A percentile compares a stretch with the other conserved stretches of the same genome.
Evolutionary conservation across 73 alveolate genomes (phyloP).

Genomic region (Breviolum minutum): DNA sequence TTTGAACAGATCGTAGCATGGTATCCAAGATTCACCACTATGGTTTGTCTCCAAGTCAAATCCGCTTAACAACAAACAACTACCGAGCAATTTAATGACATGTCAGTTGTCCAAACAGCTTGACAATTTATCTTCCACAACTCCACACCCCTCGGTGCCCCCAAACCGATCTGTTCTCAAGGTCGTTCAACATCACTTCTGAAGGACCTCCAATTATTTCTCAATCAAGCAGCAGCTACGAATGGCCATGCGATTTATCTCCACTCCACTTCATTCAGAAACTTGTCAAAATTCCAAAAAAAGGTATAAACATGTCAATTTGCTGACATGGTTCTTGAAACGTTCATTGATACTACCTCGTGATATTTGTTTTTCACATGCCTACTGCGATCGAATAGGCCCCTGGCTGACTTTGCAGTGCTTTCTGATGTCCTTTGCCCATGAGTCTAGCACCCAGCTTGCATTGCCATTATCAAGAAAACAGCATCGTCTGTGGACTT

Average conservation of each 20-base stretch:
- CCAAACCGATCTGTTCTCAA: slow-evolving; percentile 57
- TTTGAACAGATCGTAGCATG: no score
- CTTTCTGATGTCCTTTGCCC: slow-evolving; percentile 50
- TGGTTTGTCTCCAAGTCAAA: not conserved
- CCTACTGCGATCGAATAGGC: not conserved
- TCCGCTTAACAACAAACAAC: not conserved
- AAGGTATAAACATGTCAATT: no score
- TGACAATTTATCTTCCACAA: not conserved
- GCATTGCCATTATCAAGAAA: no score
- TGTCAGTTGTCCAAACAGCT: not conserved
- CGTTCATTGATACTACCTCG: no score
- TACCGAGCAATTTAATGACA: no score
- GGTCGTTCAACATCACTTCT: slow-evolving; percentile 6
- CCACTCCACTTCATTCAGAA: no score
- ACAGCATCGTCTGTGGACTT: no score
- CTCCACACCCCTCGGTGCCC: not conserved
- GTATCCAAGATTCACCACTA: no score
- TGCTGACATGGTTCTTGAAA: no score
- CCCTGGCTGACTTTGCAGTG: slow-evolving; percentile 54
- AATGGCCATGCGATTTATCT: no score
- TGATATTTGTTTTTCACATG: no score
- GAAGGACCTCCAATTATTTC: slow-evolving; percentile 29
- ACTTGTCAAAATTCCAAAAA: no score
- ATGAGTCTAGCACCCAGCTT: not conserved
- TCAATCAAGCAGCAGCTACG: not conserved